Evolutionary conservation across 2,329 filamentous ascomycete genomes (phyloP).

Genomic region (Cladosporium sp.): DNA sequence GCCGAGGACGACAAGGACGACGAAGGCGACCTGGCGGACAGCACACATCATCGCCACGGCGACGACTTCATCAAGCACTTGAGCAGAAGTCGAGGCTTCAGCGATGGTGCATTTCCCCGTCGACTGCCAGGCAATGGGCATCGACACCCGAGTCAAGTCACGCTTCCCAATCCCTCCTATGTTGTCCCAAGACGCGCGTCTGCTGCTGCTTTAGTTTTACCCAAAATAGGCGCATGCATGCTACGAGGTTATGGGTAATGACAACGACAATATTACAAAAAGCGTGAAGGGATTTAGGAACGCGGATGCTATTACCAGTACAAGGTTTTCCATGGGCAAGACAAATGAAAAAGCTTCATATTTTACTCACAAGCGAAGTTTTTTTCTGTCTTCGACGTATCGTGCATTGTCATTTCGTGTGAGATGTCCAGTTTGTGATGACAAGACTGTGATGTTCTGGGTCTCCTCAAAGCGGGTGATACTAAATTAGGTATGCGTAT

Average conservation of each 20-base stretch:
- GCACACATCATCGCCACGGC: not conserved
- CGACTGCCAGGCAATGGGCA: constrained; percentile 23
- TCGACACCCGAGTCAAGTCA: constrained; percentile 15
- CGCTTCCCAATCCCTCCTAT: not conserved
- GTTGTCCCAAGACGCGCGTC: not conserved
- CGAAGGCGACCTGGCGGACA: constrained; percentile 26
- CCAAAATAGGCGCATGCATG: constrained; percentile 3
- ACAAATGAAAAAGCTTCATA: not conserved
- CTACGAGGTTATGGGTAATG: constrained; percentile 20
- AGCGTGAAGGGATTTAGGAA: constrained; percentile 1
- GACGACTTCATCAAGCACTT: not conserved
- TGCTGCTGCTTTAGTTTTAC: constrained; percentile 2
- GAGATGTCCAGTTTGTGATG: not conserved
- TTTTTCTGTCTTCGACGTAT: too few relatives aligned
- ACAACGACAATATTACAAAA: constrained; percentile 13
- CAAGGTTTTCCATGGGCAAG: not conserved
- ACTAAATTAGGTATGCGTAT: not conserved
- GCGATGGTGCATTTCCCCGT: constrained; percentile 8
- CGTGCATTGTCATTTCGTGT: not conserved
- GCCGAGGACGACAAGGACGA: constrained; percentile 64
- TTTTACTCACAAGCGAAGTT: not conserved
- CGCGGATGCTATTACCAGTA: constrained; percentile 5
- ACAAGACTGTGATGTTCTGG: not conserved
- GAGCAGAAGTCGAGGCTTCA: not conserved
- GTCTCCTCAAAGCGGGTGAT: not conserved